Percentiles rank a stretch among this genome's conserved stretches.
phyloP scores from a whole-genome alignment of 1,139 yeast genomes.

The Tardiomyces digboiensis region DNA sequence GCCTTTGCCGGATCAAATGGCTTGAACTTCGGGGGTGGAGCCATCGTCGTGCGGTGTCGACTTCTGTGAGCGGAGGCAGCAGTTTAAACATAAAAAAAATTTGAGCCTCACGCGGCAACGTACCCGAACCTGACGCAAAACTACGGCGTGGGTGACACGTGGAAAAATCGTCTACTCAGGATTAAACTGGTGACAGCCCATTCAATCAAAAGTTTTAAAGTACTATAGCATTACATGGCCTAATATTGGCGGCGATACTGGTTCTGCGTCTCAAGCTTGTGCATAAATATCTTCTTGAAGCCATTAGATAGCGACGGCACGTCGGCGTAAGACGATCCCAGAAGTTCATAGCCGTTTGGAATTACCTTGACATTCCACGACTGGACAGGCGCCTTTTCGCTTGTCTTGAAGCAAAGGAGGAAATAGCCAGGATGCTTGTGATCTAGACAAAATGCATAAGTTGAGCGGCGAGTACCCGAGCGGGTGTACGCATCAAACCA shows the following conservation, averaged over 20 bases:
- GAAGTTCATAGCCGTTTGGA: constrained; percentile 76
- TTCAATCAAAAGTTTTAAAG: no score
- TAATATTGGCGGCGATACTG: constrained; percentile 1
- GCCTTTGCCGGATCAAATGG: constrained; percentile 8
- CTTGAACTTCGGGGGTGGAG: constrained; percentile 11
- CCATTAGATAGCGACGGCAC: constrained; percentile 89
- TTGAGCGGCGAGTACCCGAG: constrained; percentile 86
- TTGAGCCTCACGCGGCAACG: no score
- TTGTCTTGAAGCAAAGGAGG: constrained; percentile 71
- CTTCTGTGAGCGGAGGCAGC: no score
- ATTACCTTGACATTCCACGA: constrained; percentile 89
- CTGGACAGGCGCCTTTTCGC: constrained; percentile 58
- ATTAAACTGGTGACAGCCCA: no score
- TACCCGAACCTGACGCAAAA: no score
- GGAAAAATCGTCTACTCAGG: no score
- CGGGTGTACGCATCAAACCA: constrained; percentile 86
- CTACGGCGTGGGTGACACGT: no score
- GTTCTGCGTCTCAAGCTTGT: constrained; percentile 5
- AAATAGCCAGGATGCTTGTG: constrained; percentile 93
- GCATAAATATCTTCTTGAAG: constrained; percentile 49
- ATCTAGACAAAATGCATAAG: constrained; percentile 86
- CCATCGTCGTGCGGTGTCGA: constrained; percentile 8
- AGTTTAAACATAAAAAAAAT: no score
- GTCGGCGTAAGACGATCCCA: constrained; percentile 75
- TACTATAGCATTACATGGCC: no score